Evolutionary conservation across 768 basidiomycete species (phyloP), one percentile per base, ranked within the genome.

Genomic region (Leccinum variicolor): DNA sequence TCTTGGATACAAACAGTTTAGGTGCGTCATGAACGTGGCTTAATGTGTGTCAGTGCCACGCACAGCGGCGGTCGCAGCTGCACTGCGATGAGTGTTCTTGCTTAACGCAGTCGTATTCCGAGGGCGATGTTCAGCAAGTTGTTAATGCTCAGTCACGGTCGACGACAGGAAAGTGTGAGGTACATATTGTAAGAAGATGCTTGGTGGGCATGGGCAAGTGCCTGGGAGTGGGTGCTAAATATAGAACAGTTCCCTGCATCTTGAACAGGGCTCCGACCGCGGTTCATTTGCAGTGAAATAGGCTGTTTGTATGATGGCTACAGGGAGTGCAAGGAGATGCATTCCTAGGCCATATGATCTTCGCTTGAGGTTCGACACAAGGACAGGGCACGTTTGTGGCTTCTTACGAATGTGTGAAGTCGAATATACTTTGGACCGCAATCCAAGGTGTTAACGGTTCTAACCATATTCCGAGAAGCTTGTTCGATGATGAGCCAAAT

Each of bases 1-100:
- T 53, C 60, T 56, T 66, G 55, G 50, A 54, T 31, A 52, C 63
- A 2, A n/a, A 36, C 52, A 26, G n/a, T 23, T 9, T 23, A 26
- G 14, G 14, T 17, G n/a, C 11, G 15, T 13, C 11, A 14, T 9
- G 46, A 21, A 29, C 2, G 39, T 54, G 36, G 50, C 26, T 59
- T 33, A 28, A 33, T 47, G 19, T 33, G 61, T 45, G 31, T 49
- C 46, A 31, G 25, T 36, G 17, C 31, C 23, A 34, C 14, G 6
- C 17, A 13, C 11, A 15, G 13, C 6, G 17, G 17, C 54, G 41
- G 52, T 23, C 21, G 4, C 8, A 45, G 6, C 28, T 15, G 34
- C 28, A 41, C 13, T 15, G 21, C 28, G 15, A 25, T 50, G 47
- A 48, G 15, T 48, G 6, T n/a, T 17, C 7, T 33, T 14, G 21